Evolutionary conservation across 164 flowering plant genomes (phyloP).

Genomic region (Malania oleifera): DNA sequence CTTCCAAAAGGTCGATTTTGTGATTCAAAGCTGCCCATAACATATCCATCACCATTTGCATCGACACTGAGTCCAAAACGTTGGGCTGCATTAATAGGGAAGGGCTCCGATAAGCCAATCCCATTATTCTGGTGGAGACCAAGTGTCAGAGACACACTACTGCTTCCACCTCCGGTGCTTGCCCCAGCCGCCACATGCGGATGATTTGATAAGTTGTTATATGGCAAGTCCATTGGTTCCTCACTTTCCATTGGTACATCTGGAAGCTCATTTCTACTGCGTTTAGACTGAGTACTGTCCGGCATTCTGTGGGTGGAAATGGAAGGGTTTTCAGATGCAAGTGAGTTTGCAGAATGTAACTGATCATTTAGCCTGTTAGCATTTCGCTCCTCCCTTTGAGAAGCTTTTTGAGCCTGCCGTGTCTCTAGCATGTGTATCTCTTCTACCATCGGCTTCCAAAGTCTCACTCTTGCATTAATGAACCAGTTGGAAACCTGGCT

Average conservation of each 20-base stretch:
- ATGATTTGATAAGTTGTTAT: slow-evolving; percentile 28
- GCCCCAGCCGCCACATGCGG: slow-evolving; percentile 26
- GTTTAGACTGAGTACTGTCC: slow-evolving; percentile 34
- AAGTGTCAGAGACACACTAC: slow-evolving; percentile 60
- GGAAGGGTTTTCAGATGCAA: slow-evolving; percentile 26
- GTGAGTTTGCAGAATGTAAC: slow-evolving; percentile 18
- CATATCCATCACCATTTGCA: slow-evolving; percentile 30
- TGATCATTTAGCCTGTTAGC: slow-evolving; percentile 23
- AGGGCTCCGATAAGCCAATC: slow-evolving; percentile 40
- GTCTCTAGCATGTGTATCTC: slow-evolving; percentile 76
- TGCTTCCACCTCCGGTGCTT: slow-evolving; percentile 29
- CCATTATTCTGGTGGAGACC: slow-evolving; percentile 69
- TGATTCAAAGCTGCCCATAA: slow-evolving; percentile 37
- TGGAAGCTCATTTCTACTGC: slow-evolving; percentile 36
- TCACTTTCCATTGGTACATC: slow-evolving; percentile 14
- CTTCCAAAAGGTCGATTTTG: slow-evolving; percentile 36
- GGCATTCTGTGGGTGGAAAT: slow-evolving; percentile 25
- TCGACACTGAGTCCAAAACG: slow-evolving; percentile 42
- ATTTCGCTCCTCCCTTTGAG: slow-evolving; percentile 29
- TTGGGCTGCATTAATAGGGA: slow-evolving; percentile 40
- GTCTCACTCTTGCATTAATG: slow-evolving; percentile 82
- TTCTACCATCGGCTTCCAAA: slow-evolving; percentile 92
- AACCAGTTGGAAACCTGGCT: slow-evolving; percentile 83
- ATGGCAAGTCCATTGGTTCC: slow-evolving; percentile 29
- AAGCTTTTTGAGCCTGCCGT: slow-evolving; percentile 37